Conservation (phyloP, 352 stramenopile genomes). For the Globisporangium orthogonon region DNA sequence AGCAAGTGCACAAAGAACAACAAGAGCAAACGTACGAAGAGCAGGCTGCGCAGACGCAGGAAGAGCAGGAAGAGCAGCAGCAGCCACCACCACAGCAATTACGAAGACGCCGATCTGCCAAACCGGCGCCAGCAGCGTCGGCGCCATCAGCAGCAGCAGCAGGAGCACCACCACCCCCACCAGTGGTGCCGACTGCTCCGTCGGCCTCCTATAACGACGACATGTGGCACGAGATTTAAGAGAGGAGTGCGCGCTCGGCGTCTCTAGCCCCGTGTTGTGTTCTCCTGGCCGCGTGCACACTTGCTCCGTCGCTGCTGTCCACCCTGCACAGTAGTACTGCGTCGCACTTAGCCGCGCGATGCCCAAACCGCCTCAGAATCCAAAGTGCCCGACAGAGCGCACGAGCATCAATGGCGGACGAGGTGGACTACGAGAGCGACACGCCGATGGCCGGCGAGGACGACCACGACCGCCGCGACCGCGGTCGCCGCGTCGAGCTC, state of each 20-base stretch:
- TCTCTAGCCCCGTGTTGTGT: no score
- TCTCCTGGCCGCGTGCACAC: background rate
- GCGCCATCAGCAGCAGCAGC: background rate
- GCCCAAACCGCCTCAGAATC: background rate
- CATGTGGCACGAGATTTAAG: conserved; percentile 10
- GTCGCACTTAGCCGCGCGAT: no score
- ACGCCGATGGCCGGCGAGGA: conserved; percentile 80
- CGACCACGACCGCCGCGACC: conserved; percentile 43
- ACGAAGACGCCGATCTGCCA: no score
- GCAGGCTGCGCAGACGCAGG: no score
- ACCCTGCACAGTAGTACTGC: no score
- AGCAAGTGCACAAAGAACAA: background rate
- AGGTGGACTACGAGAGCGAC: conserved; percentile 87
- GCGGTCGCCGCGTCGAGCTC: conserved; percentile 1
- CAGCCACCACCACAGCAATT: background rate
- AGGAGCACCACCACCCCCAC: no score
- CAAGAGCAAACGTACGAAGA: background rate
- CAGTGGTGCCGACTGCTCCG: background rate
- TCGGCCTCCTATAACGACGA: conserved; percentile 9
- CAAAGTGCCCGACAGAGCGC: background rate
- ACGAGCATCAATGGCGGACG: conserved; percentile 52
- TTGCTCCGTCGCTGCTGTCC: no score
- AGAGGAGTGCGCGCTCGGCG: no score
- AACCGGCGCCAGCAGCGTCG: background rate
- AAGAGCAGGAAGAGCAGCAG: conserved; percentile 12